Evolutionary conservation across 495 filamentous ascomycete genomes (phyloP), one percentile per base, ranked within the genome.

Genomic region (Aspergillus bertholletiae): DNA sequence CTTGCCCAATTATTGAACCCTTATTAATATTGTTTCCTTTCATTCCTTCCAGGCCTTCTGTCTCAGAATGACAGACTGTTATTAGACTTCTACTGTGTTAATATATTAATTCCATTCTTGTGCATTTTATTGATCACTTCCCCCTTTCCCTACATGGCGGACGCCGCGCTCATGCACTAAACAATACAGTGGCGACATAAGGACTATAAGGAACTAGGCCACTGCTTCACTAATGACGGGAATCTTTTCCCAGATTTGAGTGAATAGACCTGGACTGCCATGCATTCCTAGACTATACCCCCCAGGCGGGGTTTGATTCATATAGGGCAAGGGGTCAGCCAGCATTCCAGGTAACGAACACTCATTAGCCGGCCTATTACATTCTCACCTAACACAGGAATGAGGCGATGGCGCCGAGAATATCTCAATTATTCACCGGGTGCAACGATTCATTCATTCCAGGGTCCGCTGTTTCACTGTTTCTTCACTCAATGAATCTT

Each of bases 31-130:
- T 17, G 13, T 45, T 24, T 45, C 21, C 22, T 32, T 52, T 22
- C 15, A 30, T 32, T 52, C n/a, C 34, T n/a, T 37, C 13, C 6
- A 1, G 5, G 17, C 15, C 13, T 15, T 37, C 34, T 37, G 34
- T n/a, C 34, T 21, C 35, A 32, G 46, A 15, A 45, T 32, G 28
- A 11, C 50, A 45, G 39, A 43, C n/a, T 5, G 21, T 53, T 22
- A 8, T 49, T 53, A 53, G 39, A 53, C 39, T 32, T 44, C 20
- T 45, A 45, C 2, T 2, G 5, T 53, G 39, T 32, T 40, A 30
- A 45, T 45, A 53, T 53, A 53, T 37, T 28, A 39, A 30, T 28
- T 45, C 34, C 39, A 32, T 34, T 53, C 20, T 28, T 44, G 27
- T 47, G 45, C 15, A 26, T 11, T 47, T 47, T 26, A 13, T 23